Evolutionary conservation across 2,329 filamentous ascomycete species (phyloP).

Genomic region (Aspergillus fischeri): DNA sequence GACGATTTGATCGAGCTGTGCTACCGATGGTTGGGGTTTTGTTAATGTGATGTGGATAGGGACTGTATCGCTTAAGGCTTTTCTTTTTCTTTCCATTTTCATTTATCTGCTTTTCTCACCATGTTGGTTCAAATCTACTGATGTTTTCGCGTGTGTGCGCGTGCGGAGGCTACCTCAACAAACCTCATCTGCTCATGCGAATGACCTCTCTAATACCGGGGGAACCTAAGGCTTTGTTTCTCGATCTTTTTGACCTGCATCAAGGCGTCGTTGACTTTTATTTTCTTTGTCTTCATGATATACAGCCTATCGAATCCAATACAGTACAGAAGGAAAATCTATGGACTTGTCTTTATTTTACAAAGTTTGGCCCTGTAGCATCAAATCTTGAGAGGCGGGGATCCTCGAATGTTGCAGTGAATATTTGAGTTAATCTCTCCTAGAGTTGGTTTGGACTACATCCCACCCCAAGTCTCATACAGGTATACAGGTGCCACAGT

Average conservation of each 20-base stretch:
- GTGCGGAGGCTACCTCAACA: background rate
- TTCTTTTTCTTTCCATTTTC: background rate
- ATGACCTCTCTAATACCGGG: background rate
- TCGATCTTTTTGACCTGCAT: constrained; percentile 13
- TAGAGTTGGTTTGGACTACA: background rate
- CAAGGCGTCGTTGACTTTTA: constrained; percentile 13
- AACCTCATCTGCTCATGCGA: background rate
- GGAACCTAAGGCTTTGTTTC: constrained; percentile 7
- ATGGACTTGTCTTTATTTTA: background rate
- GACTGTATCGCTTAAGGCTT: background rate
- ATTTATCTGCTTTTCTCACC: constrained; percentile 8
- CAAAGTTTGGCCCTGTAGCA: background rate
- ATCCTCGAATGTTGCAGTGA: no score
- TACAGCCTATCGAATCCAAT: background rate
- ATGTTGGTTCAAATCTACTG: background rate
- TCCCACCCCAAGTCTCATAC: background rate
- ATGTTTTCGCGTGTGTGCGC: background rate
- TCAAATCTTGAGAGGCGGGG: no score
- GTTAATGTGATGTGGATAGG: background rate
- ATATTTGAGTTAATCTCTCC: background rate
- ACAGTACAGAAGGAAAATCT: background rate
- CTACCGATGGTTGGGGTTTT: background rate
- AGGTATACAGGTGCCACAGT: background rate
- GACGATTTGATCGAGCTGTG: background rate
- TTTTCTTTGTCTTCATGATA: background rate